phyloP scores from a whole-genome alignment of 306 rosid species.

The Ormosia semicastrata region DNA sequence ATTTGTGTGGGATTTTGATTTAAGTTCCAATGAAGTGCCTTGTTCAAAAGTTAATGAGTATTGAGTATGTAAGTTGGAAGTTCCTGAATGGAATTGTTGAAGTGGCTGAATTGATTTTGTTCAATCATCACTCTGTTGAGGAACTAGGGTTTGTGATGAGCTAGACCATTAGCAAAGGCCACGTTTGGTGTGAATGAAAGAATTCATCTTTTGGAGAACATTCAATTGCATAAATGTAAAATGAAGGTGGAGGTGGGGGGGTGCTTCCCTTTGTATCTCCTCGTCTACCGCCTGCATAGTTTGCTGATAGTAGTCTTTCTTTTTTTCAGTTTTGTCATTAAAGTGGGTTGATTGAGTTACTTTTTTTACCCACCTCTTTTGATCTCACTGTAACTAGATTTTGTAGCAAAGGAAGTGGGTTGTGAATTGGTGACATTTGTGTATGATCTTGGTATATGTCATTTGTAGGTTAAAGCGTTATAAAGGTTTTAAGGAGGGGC shows the following conservation, averaged over 20 bases:
- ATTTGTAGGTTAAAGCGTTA: slow-evolving; percentile 71
- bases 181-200: neutral
- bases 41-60: neutral
- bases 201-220: neutral
- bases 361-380: neutral
- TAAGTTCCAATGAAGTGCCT: neutral
- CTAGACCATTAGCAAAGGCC: neutral
- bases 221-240: neutral
- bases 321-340: neutral
- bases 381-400: neutral
- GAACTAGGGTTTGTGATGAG: neutral
- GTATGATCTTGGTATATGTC: neutral
- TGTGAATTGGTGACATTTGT: neutral
- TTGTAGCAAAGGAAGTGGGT: neutral
- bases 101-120: neutral
- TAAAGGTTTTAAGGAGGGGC: slow-evolving; percentile 97
- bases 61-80: neutral
- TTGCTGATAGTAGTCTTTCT: neutral
- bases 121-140: neutral
- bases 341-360: neutral
- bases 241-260: neutral
- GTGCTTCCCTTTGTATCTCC: neutral
- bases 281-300: neutral
- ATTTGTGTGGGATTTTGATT: neutral
- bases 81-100: neutral